Percentiles rank a stretch among this genome's conserved stretches.
Evolutionary conservation across 768 basidiomycete genomes (phyloP).

Genomic region (Amanita polypyramis): DNA sequence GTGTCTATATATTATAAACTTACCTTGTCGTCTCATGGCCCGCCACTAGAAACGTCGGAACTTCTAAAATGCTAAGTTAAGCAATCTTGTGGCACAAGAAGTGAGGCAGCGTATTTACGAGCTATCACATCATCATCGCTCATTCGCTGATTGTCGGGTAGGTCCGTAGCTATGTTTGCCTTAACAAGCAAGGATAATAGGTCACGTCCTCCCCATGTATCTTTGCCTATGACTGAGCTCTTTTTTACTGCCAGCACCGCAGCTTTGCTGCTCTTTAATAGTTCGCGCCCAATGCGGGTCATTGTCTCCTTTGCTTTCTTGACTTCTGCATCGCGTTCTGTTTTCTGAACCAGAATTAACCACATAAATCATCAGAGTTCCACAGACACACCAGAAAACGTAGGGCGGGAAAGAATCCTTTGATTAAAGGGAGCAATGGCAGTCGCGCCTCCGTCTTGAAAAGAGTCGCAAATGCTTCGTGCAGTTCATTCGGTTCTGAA

Average conservation of each 20-base stretch:
- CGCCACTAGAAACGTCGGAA: conserved; percentile 50
- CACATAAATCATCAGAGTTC: background rate
- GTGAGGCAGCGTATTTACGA: conserved; percentile 23
- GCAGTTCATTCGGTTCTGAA: conserved; percentile 36
- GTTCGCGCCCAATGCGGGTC: conserved; percentile 35
- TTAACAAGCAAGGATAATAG: conserved; percentile 48
- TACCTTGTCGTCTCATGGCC: conserved; percentile 52
- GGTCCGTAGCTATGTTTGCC: conserved; percentile 55
- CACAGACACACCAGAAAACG: conserved; percentile 25
- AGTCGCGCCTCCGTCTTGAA: conserved; percentile 33
- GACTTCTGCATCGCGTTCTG: conserved; percentile 18
- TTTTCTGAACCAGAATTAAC: conserved; percentile 17
- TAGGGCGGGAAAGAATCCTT: conserved; percentile 24
- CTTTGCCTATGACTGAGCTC: conserved; percentile 20
- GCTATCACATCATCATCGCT: conserved; percentile 52
- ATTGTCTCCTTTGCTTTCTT: conserved; percentile 30
- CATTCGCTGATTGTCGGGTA: conserved; percentile 42
- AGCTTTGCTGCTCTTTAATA: conserved; percentile 41
- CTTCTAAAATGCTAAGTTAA: conserved; percentile 27
- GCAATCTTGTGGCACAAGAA: background rate
- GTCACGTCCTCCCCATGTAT: conserved; percentile 33
- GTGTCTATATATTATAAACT: background rate
- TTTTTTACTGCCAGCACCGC: conserved; percentile 15
- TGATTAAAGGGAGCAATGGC: conserved; percentile 21
- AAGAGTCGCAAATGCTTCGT: conserved; percentile 39